Evolutionary conservation across 2,329 filamentous ascomycete species (phyloP).

Genomic region (Ascocoryne sarcoides): DNA sequence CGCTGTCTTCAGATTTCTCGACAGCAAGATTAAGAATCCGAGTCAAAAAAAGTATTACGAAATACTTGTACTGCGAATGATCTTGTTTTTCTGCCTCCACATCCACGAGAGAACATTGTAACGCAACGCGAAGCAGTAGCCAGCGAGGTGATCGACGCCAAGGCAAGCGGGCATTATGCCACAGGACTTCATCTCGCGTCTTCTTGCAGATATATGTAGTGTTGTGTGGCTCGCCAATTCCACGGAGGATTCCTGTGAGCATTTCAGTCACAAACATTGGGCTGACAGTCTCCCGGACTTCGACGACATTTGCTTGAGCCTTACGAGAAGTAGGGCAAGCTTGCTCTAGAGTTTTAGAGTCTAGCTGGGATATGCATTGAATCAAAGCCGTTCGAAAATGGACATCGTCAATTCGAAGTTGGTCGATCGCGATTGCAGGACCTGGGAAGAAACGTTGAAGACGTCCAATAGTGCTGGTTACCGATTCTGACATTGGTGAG

Average conservation of each 20-base stretch:
- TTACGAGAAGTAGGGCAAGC: conserved; percentile 13
- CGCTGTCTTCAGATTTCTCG: conserved; percentile 11
- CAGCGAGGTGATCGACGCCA: conserved; percentile 47
- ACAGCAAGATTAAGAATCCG: conserved; percentile 27
- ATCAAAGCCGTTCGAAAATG: conserved; percentile 19
- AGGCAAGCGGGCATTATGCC: conserved; percentile 27
- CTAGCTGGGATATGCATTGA: conserved; percentile 12
- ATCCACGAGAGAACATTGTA: conserved; percentile 31
- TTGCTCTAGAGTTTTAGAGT: conserved; percentile 36
- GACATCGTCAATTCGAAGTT: conserved; percentile 16
- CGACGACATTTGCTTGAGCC: neutral
- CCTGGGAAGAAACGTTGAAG: conserved; percentile 39
- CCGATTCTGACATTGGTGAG: conserved; percentile 31
- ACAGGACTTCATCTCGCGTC: conserved; percentile 46
- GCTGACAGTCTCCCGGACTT: conserved; percentile 40
- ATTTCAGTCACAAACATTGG: conserved; percentile 45
- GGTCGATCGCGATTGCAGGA: conserved; percentile 28
- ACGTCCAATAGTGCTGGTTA: conserved; percentile 32
- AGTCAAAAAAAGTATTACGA: conserved; percentile 40
- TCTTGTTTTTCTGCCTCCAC: neutral
- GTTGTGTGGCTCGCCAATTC: conserved; percentile 28
- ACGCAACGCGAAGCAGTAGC: conserved; percentile 43
- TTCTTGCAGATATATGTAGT: conserved; percentile 37
- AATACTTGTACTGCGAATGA: conserved; percentile 37
- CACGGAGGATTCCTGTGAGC: conserved; percentile 35